These are phyloP conservation scores for Macrolepiota dolichaula DNA, from an alignment of 768 basidiomycete genomes.

Conservation along the genomic window DNA sequence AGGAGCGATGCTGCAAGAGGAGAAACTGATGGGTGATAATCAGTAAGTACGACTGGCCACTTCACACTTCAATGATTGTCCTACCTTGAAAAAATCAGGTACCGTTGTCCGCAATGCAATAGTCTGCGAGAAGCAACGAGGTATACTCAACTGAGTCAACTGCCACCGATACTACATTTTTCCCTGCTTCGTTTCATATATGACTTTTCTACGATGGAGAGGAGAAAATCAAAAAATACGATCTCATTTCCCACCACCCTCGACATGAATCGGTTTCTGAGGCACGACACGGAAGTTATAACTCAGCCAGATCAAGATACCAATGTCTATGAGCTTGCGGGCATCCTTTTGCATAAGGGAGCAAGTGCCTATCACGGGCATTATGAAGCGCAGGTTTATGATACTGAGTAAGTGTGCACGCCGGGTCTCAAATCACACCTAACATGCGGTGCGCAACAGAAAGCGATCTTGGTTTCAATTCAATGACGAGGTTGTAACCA, in stretches of 20 bases:
- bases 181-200: conserved; percentile 93
- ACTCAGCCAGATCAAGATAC: conserved; percentile 13
- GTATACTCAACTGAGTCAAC: conserved; percentile 59
- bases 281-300: conserved; percentile 16
- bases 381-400: conserved; percentile 84
- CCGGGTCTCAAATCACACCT: neutral
- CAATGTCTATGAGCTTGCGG: conserved; percentile 76
- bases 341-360: conserved; percentile 87
- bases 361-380: conserved; percentile 90
- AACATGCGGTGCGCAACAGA: conserved; percentile 32
- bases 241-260: conserved; percentile 75
- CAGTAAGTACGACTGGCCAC: conserved; percentile 41
- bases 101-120: conserved; percentile 75
- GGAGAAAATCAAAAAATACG: conserved; percentile 82
- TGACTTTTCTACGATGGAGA: conserved; percentile 70
- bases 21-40: conserved; percentile 80
- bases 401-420: conserved; percentile 49
- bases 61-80: neutral
- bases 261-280: conserved; percentile 68
- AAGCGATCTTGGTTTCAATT: conserved; percentile 83
- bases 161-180: conserved; percentile 90
- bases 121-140: conserved; percentile 76
- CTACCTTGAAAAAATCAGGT: conserved; percentile 40
- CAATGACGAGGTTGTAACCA: conserved; percentile 84
- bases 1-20: conserved; percentile 58